Evolutionary conservation across 23 red algal genomes (phyloP), one percentile per base, ranked within the genome.

Genomic region (Gracilaria gracilis): DNA sequence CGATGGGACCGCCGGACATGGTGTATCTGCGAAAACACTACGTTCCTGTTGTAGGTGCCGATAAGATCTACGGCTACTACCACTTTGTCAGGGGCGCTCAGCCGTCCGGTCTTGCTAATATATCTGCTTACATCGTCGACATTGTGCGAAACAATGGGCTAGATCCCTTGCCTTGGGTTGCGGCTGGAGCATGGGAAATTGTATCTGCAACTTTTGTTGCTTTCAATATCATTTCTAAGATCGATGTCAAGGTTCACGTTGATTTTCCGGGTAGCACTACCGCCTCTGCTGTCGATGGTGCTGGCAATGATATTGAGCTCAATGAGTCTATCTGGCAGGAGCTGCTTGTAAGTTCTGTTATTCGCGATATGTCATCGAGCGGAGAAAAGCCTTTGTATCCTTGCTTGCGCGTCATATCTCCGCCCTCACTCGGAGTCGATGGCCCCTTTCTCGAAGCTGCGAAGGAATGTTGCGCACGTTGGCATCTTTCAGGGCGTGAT

Each of bases 81-180:
- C 96, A 98, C 92, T 98, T 98, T 89, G 92, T 98, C 2, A 88
- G 96, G 16, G 96, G 96, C 23, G 74, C 91, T 20, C 89, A 95
- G 13, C 82, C 88, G 34, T 79, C 83, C 2, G 31, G 54, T 49
- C 31, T 67, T 49, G 95, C 84, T 0, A 80, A 42, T 28, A 71
- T 97, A 38, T 97, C 95, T 21, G 87, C 93, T 32, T 98, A 98
- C 73, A 87, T 98, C 36, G 93, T 87, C 24, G 89, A 89, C 50
- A 51, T 95, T 34, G 86, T 95, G 59, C 76, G 76, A 28, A 95
- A 91, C 86, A 81, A 62, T 27, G 97, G 97, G 23, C 85, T 98
- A 19, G 85, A 94, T 69, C 78, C 87, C 4, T 77, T 89, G 47
- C 59, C 93, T 46, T 98, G 97, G 97, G 93, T 95, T 23, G 61